Percentiles rank a stretch among this genome's conserved stretches.
These are phyloP conservation scores for Vigna radiata DNA, from an alignment of 306 rosid species.

Conservation along the genomic window DNA sequence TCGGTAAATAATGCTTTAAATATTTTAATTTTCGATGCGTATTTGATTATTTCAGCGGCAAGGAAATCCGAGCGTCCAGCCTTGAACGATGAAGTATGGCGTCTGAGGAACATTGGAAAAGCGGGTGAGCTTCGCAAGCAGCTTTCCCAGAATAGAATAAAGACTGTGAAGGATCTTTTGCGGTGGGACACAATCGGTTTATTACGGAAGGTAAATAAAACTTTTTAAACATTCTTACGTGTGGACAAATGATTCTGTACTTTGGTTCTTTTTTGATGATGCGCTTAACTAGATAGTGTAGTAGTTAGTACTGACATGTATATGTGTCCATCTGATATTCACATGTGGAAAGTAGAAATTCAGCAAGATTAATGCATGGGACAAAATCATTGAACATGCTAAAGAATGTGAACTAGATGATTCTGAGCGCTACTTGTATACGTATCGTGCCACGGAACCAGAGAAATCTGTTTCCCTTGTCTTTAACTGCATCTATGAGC, in stretches of 20 bases:
- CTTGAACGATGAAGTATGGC: slow-evolving; percentile 60
- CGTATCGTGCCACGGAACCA: not conserved
- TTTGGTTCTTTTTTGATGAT: not conserved
- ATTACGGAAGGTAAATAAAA: slow-evolving; percentile 46
- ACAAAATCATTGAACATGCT: slow-evolving; percentile 57
- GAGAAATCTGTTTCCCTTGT: slow-evolving; percentile 20
- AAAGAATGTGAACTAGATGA: slow-evolving; percentile 39
- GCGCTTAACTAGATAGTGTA: not conserved
- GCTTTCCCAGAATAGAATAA: not conserved
- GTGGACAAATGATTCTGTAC: not conserved
- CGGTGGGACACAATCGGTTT: slow-evolving; percentile 8
- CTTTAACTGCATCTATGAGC: slow-evolving; percentile 50
- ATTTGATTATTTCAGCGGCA: slow-evolving; percentile 47
- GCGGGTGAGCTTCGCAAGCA: slow-evolving; percentile 33
- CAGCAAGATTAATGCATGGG: slow-evolving; percentile 45
- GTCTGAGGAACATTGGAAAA: slow-evolving; percentile 52
- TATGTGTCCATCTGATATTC: not conserved
- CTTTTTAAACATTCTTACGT: not conserved
- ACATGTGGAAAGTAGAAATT: slow-evolving; percentile 52
- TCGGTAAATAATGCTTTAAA: no score
- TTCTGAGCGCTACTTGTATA: not conserved
- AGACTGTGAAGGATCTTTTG: slow-evolving; percentile 54
- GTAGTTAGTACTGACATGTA: not conserved
- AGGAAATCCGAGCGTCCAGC: slow-evolving; percentile 52
- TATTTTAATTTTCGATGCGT: not conserved